Conservation (phyloP, 352 stramenopile genomes). For the Phytophthora crassamura region DNA sequence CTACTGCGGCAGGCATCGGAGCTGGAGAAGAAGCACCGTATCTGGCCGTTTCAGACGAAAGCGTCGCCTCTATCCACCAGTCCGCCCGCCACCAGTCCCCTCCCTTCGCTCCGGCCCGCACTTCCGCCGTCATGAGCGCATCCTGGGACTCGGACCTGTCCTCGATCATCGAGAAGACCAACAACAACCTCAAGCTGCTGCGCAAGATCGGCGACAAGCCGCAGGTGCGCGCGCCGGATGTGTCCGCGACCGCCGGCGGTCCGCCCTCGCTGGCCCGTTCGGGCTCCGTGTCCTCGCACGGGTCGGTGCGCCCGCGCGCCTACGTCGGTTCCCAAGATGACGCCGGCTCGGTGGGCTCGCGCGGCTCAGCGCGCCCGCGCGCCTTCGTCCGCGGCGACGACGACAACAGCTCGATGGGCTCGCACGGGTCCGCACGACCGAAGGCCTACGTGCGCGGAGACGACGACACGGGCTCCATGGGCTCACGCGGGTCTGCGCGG, state of each 20-base stretch:
- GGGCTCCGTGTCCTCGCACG: conserved; percentile 24
- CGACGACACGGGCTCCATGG: conserved; percentile 38
- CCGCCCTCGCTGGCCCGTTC: conserved; percentile 19
- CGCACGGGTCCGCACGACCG: conserved; percentile 28
- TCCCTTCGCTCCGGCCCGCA: background rate
- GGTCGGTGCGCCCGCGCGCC: conserved; percentile 26
- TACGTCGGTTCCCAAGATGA: conserved; percentile 44
- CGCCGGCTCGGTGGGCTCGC: conserved; percentile 30
- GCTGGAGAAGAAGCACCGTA: conserved; percentile 1
- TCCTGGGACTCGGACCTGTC: conserved; percentile 87
- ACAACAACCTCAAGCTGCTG: conserved; percentile 87
- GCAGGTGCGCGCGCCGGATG: conserved; percentile 50
- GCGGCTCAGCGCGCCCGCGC: conserved; percentile 30
- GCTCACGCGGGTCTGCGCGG: conserved; percentile 34
- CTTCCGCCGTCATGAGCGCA: conserved; percentile 58
- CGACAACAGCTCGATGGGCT: conserved; percentile 41
- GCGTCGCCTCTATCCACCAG: conserved; percentile 2
- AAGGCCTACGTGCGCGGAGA: conserved; percentile 30
- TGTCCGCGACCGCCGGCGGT: conserved; percentile 36
- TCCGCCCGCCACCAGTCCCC: conserved; percentile 8
- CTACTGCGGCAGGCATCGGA: too few relatives aligned
- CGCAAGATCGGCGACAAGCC: conserved; percentile 83
- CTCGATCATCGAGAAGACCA: conserved; percentile 90
- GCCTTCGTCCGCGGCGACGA: conserved; percentile 42
- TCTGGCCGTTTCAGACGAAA: background rate